Conservation (phyloP, 2,329 filamentous ascomycete genomes). For the Metarhizium sp. region DNA sequence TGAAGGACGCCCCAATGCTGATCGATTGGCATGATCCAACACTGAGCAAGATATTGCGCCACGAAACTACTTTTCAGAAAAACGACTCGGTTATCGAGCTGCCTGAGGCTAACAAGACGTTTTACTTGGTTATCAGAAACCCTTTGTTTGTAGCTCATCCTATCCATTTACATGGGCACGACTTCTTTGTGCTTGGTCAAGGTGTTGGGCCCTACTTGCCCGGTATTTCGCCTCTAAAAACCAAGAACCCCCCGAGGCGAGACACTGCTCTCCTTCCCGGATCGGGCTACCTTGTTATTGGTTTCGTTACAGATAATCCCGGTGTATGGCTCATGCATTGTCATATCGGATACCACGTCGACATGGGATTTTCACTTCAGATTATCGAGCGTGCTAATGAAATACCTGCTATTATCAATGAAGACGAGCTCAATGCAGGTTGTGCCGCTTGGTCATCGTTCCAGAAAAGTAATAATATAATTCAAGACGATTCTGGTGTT, state of each 20-base stretch:
- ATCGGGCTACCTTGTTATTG: conserved; percentile 37
- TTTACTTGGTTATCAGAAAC: conserved; percentile 20
- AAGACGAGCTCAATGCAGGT: too few relatives aligned
- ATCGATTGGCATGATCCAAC: conserved; percentile 22
- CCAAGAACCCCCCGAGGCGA: conserved; percentile 38
- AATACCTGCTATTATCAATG: too few relatives aligned
- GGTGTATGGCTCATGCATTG: conserved; percentile 42
- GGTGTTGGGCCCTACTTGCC: conserved; percentile 13
- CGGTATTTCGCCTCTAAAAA: conserved; percentile 5
- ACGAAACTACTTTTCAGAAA: conserved; percentile 11
- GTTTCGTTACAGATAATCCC: conserved; percentile 39
- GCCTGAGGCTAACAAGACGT: conserved; percentile 15
- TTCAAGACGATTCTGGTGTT: too few relatives aligned
- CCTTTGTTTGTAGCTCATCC: conserved; percentile 18
- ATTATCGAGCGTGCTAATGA: neutral
- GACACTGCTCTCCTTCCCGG: conserved; percentile 39
- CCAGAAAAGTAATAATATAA: too few relatives aligned
- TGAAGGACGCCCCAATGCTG: conserved; percentile 21
- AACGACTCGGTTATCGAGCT: conserved; percentile 20
- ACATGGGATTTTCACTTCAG: too few relatives aligned
- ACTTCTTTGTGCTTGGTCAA: conserved; percentile 20
- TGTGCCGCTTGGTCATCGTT: too few relatives aligned
- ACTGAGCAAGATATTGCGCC: conserved; percentile 12
- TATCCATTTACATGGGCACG: conserved; percentile 28
- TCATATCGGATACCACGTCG: conserved; percentile 36